Conservation (phyloP, 1,139 yeast genomes). For the Magnusiomyces paraingens region DNA sequence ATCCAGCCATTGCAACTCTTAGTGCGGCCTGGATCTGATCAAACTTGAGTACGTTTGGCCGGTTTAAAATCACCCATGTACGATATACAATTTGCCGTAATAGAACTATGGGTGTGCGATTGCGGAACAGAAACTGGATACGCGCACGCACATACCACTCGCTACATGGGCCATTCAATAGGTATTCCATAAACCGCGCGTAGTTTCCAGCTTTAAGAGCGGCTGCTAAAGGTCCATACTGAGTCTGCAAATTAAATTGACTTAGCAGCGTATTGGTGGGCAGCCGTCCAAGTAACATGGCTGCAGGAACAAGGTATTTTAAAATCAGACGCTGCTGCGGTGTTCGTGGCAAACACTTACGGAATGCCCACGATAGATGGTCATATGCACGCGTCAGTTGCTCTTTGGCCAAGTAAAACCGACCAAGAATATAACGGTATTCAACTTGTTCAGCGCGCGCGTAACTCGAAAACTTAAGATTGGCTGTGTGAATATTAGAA, state of each 20-base stretch:
- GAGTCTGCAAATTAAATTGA: slow-evolving; percentile 21
- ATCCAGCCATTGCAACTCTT: slow-evolving; percentile 4
- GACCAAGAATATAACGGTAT: slow-evolving; percentile 62
- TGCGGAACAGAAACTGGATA: slow-evolving; percentile 26
- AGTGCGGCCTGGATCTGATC: slow-evolving; percentile 13
- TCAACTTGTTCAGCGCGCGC: slow-evolving; percentile 51
- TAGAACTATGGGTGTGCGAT: slow-evolving; percentile 27
- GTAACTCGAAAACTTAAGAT: slow-evolving; percentile 42
- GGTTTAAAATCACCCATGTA: slow-evolving; percentile 7
- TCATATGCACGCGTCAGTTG: slow-evolving; percentile 49
- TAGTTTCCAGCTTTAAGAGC: slow-evolving; percentile 28
- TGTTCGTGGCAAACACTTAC: slow-evolving; percentile 36
- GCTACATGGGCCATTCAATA: slow-evolving; percentile 20
- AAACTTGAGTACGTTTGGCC: background rate
- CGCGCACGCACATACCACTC: slow-evolving; percentile 27
- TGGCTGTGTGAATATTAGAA: slow-evolving; percentile 62
- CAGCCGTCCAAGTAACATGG: slow-evolving; percentile 33
- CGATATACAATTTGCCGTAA: slow-evolving; percentile 27
- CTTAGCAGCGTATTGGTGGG: slow-evolving; percentile 28
- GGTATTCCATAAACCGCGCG: slow-evolving; percentile 22
- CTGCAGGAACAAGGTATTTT: slow-evolving; percentile 50
- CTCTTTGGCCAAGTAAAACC: slow-evolving; percentile 55
- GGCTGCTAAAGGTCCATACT: slow-evolving; percentile 28
- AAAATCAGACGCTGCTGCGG: slow-evolving; percentile 40
- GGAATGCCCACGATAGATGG: slow-evolving; percentile 60